phyloP scores from a whole-genome alignment of 345 rosid genomes.

The Lagerstroemia speciosa region DNA sequence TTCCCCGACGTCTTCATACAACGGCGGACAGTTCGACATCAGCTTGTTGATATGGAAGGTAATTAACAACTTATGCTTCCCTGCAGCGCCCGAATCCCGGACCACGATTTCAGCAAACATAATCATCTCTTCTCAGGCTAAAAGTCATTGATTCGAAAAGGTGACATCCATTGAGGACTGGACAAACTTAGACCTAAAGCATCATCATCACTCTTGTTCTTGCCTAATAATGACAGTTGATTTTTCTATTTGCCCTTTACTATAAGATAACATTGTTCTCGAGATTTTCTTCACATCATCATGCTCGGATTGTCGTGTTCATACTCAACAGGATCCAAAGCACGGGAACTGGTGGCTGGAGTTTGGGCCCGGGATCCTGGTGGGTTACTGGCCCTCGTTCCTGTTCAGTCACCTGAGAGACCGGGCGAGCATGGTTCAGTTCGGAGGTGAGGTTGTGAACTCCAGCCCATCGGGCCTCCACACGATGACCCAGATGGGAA shows the following conservation, averaged over 20 bases:
- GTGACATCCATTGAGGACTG: slow-evolving; percentile 2
- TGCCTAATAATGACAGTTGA: background rate
- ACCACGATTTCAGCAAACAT: background rate
- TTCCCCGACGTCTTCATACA: slow-evolving; percentile 81
- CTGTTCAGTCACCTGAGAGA: slow-evolving; percentile 71
- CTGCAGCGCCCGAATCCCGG: background rate
- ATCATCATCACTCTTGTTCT: background rate
- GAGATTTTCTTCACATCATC: background rate
- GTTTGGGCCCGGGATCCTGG: slow-evolving; percentile 80
- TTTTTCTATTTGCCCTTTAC: background rate
- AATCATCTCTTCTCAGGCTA: background rate
- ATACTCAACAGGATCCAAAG: slow-evolving; percentile 68
- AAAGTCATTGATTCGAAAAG: background rate
- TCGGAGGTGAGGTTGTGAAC: slow-evolving; percentile 91
- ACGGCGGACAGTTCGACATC: slow-evolving; percentile 88
- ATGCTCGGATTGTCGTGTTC: background rate
- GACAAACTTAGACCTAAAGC: slow-evolving; percentile 12
- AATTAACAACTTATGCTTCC: background rate
- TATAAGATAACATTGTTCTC: too few species aligned
- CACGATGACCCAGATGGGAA: slow-evolving; percentile 91
- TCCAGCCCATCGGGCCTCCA: slow-evolving; percentile 61
- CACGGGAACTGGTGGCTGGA: slow-evolving; percentile 99
- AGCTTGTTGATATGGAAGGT: slow-evolving; percentile 97
- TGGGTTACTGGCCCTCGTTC: slow-evolving; percentile 91
- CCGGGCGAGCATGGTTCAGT: slow-evolving; percentile 91